Conservation (phyloP, 1,284 basidiomycete genomes). For the Rhodotorula sp. region DNA sequence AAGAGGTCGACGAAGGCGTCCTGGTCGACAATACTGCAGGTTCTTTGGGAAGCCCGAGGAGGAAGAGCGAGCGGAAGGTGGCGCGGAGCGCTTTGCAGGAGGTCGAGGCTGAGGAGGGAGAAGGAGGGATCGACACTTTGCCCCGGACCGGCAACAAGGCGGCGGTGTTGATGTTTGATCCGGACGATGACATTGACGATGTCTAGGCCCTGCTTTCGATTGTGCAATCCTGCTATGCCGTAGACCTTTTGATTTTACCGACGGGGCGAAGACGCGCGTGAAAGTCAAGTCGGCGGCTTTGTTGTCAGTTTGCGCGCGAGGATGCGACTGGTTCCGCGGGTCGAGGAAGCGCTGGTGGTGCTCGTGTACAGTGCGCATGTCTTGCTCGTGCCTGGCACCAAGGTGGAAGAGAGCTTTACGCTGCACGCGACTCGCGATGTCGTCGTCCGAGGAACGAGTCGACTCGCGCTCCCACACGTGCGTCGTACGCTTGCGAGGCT, state of each 20-base stretch:
- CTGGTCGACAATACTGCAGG: not conserved
- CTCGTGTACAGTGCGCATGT: not conserved
- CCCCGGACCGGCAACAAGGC: not conserved
- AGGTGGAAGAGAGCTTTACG: constrained; percentile 97
- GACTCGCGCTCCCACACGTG: constrained; percentile 57
- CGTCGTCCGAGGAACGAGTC: constrained; percentile 65
- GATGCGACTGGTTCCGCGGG: not conserved
- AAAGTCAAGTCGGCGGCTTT: not conserved
- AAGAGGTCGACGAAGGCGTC: constrained; percentile 10
- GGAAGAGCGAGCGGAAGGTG: not conserved
- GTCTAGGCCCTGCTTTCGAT: not conserved
- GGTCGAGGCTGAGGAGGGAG: not conserved
- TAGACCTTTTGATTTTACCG: not conserved
- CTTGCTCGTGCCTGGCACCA: constrained; percentile 75
- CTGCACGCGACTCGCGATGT: constrained; percentile 89
- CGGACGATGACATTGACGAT: constrained; percentile 26
- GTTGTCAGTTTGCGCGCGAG: not conserved
- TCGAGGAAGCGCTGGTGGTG: constrained; percentile 9
- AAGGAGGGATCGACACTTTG: not conserved
- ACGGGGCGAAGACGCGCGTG: not conserved
- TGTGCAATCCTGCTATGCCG: too few species aligned
- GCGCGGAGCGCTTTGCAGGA: constrained; percentile 11
- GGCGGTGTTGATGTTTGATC: constrained; percentile 2
- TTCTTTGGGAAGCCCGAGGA: not conserved
- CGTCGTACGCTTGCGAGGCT: constrained; percentile 38